These are phyloP conservation scores for Fusarium cyanostomum DNA, from an alignment of 2,329 filamentous ascomycete genomes.

Conservation along the genomic window DNA sequence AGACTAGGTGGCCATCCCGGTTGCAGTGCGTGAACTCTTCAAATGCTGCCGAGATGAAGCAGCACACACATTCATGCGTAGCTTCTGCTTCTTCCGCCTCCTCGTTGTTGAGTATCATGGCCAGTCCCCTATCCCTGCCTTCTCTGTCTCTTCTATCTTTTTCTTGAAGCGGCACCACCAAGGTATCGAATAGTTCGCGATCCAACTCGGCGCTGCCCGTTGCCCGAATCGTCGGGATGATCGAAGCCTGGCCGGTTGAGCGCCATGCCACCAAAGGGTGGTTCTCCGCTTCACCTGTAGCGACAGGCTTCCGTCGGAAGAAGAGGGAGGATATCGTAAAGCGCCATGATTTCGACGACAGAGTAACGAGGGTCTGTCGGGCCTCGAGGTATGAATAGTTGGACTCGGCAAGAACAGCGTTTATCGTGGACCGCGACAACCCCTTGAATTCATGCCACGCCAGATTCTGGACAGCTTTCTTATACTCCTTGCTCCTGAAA, in stretches of 20 bases:
- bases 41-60: slow-evolving; percentile 75
- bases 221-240: slow-evolving; percentile 68
- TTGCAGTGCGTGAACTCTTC: slow-evolving; percentile 80
- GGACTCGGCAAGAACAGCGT: slow-evolving; percentile 80
- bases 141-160: slow-evolving; percentile 56
- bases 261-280: slow-evolving; percentile 72
- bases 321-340: slow-evolving; percentile 78
- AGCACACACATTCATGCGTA: slow-evolving; percentile 79
- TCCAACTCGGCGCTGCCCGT: slow-evolving; percentile 74
- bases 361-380: slow-evolving; percentile 71
- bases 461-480: slow-evolving; percentile 72
- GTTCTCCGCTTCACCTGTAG: slow-evolving; percentile 63
- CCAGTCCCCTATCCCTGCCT: slow-evolving; percentile 62
- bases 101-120: slow-evolving; percentile 63
- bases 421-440: slow-evolving; percentile 76
- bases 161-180: slow-evolving; percentile 63
- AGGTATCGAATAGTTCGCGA: slow-evolving; percentile 66
- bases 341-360: slow-evolving; percentile 80
- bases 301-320: slow-evolving; percentile 67
- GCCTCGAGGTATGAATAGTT: slow-evolving; percentile 82
- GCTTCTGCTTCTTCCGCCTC: slow-evolving; percentile 67
- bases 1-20: slow-evolving; percentile 75
- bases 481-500: slow-evolving; percentile 75
- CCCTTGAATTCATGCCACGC: slow-evolving; percentile 81
- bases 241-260: slow-evolving; percentile 63